Percentiles rank a stretch among this genome's conserved stretches.
phyloP scores from a whole-genome alignment of 1,284 basidiomycete species.

The Trichosporon coremiiforme region DNA sequence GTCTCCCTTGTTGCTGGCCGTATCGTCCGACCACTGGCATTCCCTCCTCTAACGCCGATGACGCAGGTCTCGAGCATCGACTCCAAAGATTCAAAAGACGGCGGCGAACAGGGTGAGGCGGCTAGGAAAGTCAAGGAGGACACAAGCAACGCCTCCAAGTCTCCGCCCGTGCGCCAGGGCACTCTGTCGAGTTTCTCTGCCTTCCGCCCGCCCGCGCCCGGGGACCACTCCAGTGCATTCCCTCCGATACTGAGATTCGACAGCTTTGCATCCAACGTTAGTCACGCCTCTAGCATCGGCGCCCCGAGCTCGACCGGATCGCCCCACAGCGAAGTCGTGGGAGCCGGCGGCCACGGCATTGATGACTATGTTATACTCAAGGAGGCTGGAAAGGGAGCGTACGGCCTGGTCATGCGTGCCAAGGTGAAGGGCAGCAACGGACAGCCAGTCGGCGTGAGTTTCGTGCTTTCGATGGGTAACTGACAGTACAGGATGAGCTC shows the following conservation, averaged over 20 bases:
- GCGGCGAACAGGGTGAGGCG: not conserved
- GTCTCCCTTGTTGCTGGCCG: constrained; percentile 55
- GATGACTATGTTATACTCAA: constrained; percentile 67
- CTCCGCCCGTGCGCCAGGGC: constrained; percentile 10
- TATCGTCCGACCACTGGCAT: constrained; percentile 51
- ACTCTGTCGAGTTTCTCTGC: constrained; percentile 54
- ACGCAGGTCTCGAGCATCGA: constrained; percentile 7
- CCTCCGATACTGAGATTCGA: constrained; percentile 40
- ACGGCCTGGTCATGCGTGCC: constrained; percentile 90
- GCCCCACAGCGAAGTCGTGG: constrained; percentile 49
- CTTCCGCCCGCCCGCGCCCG: constrained; percentile 40
- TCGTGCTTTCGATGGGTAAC: too few relatives aligned
- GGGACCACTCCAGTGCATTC: constrained; percentile 16
- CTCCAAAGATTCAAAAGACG: not conserved
- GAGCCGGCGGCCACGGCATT: constrained; percentile 54
- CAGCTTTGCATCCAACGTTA: constrained; percentile 36
- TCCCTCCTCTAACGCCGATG: constrained; percentile 40
- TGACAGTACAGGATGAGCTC: constrained; percentile 60
- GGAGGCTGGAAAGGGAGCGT: constrained; percentile 93
- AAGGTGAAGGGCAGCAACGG: constrained; percentile 76
- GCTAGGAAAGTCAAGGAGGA: constrained; percentile 13
- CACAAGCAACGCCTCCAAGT: not conserved
- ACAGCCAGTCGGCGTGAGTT: constrained; percentile 71
- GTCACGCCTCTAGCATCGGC: constrained; percentile 48
- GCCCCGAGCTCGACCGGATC: constrained; percentile 51